Percentiles rank a stretch among this genome's conserved stretches.
These are phyloP conservation scores for Exophiala viscosa DNA, from an alignment of 2,329 filamentous ascomycete species.

Conservation along the genomic window DNA sequence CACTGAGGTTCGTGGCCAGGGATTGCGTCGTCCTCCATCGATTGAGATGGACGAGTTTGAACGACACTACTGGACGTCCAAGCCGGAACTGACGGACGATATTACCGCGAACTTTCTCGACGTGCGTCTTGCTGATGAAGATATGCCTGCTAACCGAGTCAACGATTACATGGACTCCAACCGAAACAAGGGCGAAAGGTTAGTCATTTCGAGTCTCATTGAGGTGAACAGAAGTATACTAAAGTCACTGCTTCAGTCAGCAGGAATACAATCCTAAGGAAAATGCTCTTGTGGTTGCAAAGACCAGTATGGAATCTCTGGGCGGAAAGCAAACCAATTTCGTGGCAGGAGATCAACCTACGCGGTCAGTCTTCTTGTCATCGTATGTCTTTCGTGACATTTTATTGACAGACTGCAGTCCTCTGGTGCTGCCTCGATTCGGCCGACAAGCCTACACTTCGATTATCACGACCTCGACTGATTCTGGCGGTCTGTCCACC, in stretches of 20 bases:
- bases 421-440: conserved; percentile 1
- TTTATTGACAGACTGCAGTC: conserved; percentile 9
- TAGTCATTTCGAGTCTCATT: not conserved
- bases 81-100: conserved; percentile 19
- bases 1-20: conserved; percentile 22
- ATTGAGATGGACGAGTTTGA: conserved; percentile 25
- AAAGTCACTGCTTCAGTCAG: conserved; percentile 3
- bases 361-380: conserved; percentile 4
- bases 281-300: conserved; percentile 3
- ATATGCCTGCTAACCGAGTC: not conserved
- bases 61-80: conserved; percentile 21
- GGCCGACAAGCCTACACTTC: conserved; percentile 4
- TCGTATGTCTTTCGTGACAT: not conserved
- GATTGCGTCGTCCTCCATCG: conserved; percentile 20
- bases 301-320: not conserved
- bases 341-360: not conserved
- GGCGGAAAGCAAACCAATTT: not conserved
- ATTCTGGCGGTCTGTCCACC: conserved; percentile 7
- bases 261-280: conserved; percentile 10
- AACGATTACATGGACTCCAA: conserved; percentile 4
- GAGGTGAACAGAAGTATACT: not conserved
- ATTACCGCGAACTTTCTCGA: conserved; percentile 19
- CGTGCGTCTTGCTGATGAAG: conserved; percentile 1
- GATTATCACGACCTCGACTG: conserved; percentile 3
- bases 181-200: conserved; percentile 9